Conservation (phyloP, 345 rosid species). For the Populus alba region DNA sequence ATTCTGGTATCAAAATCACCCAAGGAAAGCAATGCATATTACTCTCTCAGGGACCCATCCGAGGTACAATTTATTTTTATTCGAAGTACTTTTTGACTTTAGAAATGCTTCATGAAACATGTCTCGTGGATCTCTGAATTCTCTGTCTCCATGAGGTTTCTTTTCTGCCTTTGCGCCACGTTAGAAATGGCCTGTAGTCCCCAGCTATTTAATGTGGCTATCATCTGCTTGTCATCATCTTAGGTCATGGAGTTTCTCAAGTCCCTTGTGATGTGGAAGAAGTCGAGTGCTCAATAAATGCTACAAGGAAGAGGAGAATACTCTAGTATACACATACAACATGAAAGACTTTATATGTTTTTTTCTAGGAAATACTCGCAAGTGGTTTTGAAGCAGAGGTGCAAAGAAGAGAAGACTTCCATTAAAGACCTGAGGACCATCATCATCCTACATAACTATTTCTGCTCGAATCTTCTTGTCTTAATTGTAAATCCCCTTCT, state of each 20-base stretch:
- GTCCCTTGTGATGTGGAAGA: slow-evolving; percentile 68
- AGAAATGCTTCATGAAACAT: not conserved
- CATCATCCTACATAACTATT: not conserved
- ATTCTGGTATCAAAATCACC: slow-evolving; percentile 77
- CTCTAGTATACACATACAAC: slow-evolving; percentile 3
- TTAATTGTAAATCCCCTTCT: slow-evolving; percentile 41
- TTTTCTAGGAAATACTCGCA: slow-evolving; percentile 8
- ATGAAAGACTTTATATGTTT: slow-evolving; percentile 11
- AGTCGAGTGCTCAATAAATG: slow-evolving; percentile 37
- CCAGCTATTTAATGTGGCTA: not conserved
- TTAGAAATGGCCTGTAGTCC: not conserved
- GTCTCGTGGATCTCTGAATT: not conserved
- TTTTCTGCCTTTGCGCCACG: too few relatives aligned
- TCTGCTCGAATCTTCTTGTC: slow-evolving; percentile 25
- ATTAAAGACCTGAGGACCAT: not conserved
- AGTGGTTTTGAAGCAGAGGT: slow-evolving; percentile 28
- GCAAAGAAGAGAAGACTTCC: slow-evolving; percentile 1
- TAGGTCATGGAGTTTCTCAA: slow-evolving; percentile 93
- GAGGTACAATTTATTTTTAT: slow-evolving; percentile 46
- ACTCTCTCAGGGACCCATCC: slow-evolving; percentile 78
- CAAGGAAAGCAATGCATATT: slow-evolving; percentile 77
- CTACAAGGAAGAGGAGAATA: slow-evolving; percentile 7
- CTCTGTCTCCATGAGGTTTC: too few relatives aligned
- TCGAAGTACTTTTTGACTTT: not conserved
- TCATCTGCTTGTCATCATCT: not conserved